Percentiles rank a stretch among this genome's conserved stretches.
Conservation (phyloP, 2,329 filamentous ascomycete genomes). For the Exophiala lecanii-corni region DNA sequence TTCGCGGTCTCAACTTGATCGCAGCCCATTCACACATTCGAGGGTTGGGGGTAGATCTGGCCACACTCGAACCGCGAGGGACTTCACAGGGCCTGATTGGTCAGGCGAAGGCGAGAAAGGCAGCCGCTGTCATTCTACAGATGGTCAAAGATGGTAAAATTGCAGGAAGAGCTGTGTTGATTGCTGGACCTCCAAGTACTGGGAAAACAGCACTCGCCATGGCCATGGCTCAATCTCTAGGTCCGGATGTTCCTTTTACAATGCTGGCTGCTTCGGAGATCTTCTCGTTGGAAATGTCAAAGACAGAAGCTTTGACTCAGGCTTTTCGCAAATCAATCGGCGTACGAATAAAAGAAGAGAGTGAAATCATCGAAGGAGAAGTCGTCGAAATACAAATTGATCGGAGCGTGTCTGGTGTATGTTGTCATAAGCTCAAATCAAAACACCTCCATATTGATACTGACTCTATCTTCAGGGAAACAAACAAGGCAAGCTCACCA, state of each 20-base stretch:
- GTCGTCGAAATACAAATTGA: conserved; percentile 99
- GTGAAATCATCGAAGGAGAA: conserved; percentile 97
- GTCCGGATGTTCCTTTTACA: conserved; percentile 91
- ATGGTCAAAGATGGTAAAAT: conserved; percentile 99
- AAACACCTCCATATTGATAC: conserved; percentile 16
- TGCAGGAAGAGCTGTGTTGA: conserved; percentile 87
- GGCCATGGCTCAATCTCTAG: conserved; percentile 96
- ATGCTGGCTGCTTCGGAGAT: conserved; percentile 95
- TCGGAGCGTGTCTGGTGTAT: conserved; percentile 81
- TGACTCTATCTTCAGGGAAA: conserved; percentile 54
- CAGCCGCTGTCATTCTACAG: conserved; percentile 90
- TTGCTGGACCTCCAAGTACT: conserved; percentile 92
- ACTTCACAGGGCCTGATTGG: conserved; percentile 91
- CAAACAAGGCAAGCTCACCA: conserved; percentile 97
- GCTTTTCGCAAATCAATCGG: conserved; percentile 99
- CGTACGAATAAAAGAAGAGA: conserved; percentile 97
- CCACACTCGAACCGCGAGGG: conserved; percentile 79
- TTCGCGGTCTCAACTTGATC: conserved; percentile 93
- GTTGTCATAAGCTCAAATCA: conserved; percentile 18
- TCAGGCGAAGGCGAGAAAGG: conserved; percentile 93
- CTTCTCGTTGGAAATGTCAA: conserved; percentile 98
- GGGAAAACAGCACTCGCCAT: conserved; percentile 98
- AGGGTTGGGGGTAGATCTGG: conserved; percentile 85
- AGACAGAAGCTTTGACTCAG: conserved; percentile 95
- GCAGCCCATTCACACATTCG: conserved; percentile 97